phyloP scores from a whole-genome alignment of 2,329 filamentous ascomycete species.

The Trichoderma sp. region DNA sequence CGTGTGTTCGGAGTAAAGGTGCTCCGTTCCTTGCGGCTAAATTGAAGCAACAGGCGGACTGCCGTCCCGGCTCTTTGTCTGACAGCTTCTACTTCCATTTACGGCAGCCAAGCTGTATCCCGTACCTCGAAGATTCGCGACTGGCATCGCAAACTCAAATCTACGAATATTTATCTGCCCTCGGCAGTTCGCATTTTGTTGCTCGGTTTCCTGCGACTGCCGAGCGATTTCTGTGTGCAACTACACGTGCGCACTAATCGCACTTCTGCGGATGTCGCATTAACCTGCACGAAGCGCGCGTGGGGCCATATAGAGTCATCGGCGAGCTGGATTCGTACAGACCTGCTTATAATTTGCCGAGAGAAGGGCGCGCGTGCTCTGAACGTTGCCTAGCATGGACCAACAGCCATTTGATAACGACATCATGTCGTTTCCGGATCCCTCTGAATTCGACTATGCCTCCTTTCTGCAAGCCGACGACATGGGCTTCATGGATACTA shows the following conservation, averaged over 20 bases:
- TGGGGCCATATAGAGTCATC: slow-evolving; percentile 12
- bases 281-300: not conserved
- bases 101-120: not conserved
- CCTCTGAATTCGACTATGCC: slow-evolving; percentile 42
- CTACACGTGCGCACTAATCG: not conserved
- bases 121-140: not conserved
- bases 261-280: not conserved
- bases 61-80: not conserved
- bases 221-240: not conserved
- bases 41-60: not conserved
- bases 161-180: not conserved
- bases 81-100: not conserved
- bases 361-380: not conserved
- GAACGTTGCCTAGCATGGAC: slow-evolving; percentile 30
- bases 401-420: slow-evolving; percentile 31
- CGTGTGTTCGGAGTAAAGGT: slow-evolving; percentile 1
- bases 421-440: slow-evolving; percentile 35
- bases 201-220: not conserved
- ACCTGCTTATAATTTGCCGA: not conserved
- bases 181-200: not conserved
- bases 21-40: slow-evolving; percentile 5
- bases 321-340: not conserved
- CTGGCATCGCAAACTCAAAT: not conserved
- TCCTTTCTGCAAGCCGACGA: slow-evolving; percentile 39
- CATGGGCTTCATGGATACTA: slow-evolving; percentile 28